These are phyloP conservation scores for Scheffersomyces lignicola DNA, from an alignment of 1,139 yeast genomes.

Conservation along the genomic window DNA sequence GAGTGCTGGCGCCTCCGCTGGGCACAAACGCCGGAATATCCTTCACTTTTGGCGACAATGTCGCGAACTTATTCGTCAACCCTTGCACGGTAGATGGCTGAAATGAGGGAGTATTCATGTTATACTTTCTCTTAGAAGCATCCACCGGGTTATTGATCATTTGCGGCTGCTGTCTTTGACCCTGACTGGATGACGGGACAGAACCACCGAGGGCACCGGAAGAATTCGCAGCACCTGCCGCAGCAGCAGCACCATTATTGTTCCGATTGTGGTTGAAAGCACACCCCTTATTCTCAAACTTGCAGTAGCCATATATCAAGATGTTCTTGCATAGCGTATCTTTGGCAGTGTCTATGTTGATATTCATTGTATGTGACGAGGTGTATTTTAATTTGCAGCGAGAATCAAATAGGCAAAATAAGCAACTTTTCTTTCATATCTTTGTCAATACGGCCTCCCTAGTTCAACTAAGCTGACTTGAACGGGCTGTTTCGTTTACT, in stretches of 20 bases:
- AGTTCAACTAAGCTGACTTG: no score
- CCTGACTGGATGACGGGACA: not conserved
- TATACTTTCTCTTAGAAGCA: conserved; percentile 46
- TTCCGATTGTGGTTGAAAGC: conserved; percentile 66
- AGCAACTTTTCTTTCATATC: no score
- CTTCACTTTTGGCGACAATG: conserved; percentile 54
- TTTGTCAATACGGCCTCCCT: no score
- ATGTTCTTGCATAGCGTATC: conserved; percentile 85
- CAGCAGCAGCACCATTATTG: conserved; percentile 8
- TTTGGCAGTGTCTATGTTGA: conserved; percentile 57
- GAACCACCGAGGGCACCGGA: not conserved
- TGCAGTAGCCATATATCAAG: conserved; percentile 85
- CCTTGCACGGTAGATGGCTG: conserved; percentile 44
- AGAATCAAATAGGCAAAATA: no score
- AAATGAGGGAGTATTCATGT: conserved; percentile 66
- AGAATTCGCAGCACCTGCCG: no score
- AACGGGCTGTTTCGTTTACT: no score
- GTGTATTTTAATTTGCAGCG: no score
- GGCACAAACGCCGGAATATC: conserved; percentile 63
- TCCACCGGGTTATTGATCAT: conserved; percentile 6
- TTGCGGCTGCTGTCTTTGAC: conserved; percentile 4
- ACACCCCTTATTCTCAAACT: conserved; percentile 87
- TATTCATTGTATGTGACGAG: conserved; percentile 31
- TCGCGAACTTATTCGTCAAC: conserved; percentile 43
- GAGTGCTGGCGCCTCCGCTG: conserved; percentile 9